phyloP scores from a whole-genome alignment of 2,329 filamentous ascomycete genomes.

The Talaromyces atroroseus region DNA sequence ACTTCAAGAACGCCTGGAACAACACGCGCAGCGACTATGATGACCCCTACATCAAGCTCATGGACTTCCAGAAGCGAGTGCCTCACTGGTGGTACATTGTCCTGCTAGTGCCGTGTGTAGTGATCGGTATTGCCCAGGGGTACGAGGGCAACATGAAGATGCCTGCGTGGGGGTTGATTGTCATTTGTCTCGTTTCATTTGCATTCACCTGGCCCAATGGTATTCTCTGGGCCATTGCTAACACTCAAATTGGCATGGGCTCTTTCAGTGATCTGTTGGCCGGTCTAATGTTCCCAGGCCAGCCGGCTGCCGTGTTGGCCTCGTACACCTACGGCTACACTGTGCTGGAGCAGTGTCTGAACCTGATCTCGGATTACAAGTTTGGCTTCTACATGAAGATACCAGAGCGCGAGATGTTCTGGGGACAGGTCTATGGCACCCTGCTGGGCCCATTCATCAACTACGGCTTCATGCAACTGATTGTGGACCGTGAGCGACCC shows the following conservation, averaged over 20 bases:
- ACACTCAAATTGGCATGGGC: conserved; percentile 2
- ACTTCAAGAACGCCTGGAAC: neutral
- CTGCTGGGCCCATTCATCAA: conserved; percentile 2
- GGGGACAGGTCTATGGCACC: conserved; percentile 1
- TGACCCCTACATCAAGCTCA: conserved; percentile 1
- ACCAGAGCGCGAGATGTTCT: conserved; percentile 6
- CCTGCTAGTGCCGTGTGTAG: neutral
- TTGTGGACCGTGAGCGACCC: neutral
- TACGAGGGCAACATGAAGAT: conserved; percentile 2
- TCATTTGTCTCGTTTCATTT: neutral
- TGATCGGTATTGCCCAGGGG: neutral
- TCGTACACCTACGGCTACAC: neutral
- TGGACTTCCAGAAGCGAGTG: neutral
- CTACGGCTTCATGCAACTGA: neutral
- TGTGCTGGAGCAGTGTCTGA: neutral
- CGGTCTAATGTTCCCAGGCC: conserved; percentile 1
- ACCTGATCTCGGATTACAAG: conserved; percentile 3
- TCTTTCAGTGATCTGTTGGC: neutral
- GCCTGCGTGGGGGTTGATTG: neutral
- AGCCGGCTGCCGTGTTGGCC: neutral
- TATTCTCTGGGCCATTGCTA: conserved; percentile 2
- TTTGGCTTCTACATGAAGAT: conserved; percentile 8
- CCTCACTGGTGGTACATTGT: conserved; percentile 4
- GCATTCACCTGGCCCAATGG: conserved; percentile 3
- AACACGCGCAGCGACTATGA: neutral